A percentile compares a stretch with the other conserved stretches of the same genome.
Conservation (phyloP, 2,329 filamentous ascomycete genomes). For the Aspergillus jensenii region DNA sequence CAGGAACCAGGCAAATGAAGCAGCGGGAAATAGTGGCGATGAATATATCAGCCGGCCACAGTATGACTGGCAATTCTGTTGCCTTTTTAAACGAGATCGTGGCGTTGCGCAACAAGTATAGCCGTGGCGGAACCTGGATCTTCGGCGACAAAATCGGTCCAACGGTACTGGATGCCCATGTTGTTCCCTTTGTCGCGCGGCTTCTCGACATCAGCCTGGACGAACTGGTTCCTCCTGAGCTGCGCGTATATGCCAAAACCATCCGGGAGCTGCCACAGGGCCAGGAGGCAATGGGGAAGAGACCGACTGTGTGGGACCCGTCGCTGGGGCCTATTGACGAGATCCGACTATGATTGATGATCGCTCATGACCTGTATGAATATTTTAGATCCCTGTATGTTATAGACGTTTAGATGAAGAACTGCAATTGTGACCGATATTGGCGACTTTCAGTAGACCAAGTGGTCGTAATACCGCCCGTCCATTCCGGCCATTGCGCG, state of each 20-base stretch:
- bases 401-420: neutral
- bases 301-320: constrained; percentile 13
- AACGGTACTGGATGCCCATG: constrained; percentile 13
- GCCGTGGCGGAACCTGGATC: constrained; percentile 8
- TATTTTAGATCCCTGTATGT: neutral
- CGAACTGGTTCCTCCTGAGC: constrained; percentile 5
- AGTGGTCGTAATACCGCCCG: constrained; percentile 41
- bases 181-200: constrained; percentile 10
- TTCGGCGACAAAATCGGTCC: constrained; percentile 11
- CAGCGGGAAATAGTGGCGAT: neutral
- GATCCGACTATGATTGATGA: constrained; percentile 9
- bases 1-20: constrained; percentile 9
- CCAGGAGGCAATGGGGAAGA: constrained; percentile 6
- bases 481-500: constrained; percentile 48
- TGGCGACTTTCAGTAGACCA: constrained; percentile 3
- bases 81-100: neutral
- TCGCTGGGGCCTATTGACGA: constrained; percentile 8
- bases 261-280: constrained; percentile 7
- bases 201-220: constrained; percentile 10
- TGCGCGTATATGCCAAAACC: constrained; percentile 5
- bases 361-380: neutral
- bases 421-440: neutral
- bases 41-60: neutral
- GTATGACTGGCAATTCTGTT: constrained; percentile 7
- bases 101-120: constrained; percentile 1